These are phyloP conservation scores for Pleurotus salmoneostramineus DNA, from an alignment of 768 basidiomycete species.

Conservation along the genomic window DNA sequence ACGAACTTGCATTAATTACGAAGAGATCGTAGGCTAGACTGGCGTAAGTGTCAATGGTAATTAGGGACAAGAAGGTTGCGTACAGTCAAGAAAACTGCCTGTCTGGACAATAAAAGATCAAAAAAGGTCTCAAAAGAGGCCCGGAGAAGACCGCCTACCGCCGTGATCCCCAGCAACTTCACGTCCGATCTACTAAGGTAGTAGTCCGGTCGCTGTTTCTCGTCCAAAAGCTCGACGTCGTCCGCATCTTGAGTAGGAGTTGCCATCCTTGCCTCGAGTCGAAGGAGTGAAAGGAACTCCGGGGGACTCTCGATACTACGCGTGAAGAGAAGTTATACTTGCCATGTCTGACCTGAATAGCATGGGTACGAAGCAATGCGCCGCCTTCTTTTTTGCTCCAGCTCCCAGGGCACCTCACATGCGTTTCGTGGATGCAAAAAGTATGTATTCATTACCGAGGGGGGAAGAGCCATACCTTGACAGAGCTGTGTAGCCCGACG, in stretches of 20 bases:
- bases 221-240: background rate
- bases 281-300: background rate
- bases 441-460: too few species aligned
- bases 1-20: constrained; percentile 55
- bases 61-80: constrained; percentile 12
- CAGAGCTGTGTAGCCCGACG: too few species aligned
- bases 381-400: background rate
- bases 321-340: background rate
- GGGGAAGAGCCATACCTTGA: too few species aligned
- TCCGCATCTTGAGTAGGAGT: background rate
- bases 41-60: background rate
- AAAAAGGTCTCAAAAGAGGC: background rate
- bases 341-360: background rate
- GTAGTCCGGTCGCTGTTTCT: constrained; percentile 17
- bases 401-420: background rate
- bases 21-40: constrained; percentile 23
- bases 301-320: background rate
- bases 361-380: background rate
- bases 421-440: background rate
- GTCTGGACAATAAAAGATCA: constrained; percentile 30
- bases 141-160: constrained; percentile 31
- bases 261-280: background rate
- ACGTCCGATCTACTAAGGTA: constrained; percentile 41
- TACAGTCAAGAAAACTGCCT: constrained; percentile 71
- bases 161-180: constrained; percentile 60